Conservation (phyloP, 495 filamentous ascomycete genomes). For the Aspergillus taichungensis region DNA sequence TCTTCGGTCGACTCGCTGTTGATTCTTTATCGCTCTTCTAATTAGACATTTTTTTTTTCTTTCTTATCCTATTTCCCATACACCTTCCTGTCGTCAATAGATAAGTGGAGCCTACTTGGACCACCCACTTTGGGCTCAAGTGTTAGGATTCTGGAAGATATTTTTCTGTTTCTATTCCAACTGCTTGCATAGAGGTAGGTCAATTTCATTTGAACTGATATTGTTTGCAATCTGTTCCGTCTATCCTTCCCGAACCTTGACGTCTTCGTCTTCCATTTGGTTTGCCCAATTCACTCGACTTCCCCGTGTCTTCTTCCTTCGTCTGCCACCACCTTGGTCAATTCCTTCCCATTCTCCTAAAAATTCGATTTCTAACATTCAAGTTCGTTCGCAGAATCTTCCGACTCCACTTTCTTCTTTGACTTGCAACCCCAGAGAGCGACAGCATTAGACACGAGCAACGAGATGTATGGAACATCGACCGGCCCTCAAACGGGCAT, state of each 20-base stretch:
- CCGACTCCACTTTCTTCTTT: background rate
- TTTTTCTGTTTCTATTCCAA: no score
- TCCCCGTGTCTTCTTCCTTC: no score
- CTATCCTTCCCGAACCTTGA: no score
- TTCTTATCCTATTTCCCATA: background rate
- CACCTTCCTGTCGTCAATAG: background rate
- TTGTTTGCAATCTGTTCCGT: background rate
- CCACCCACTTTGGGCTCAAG: no score
- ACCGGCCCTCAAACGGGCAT: slow-evolving; percentile 88
- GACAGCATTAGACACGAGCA: slow-evolving; percentile 14
- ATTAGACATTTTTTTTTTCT: background rate
- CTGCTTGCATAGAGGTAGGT: slow-evolving; percentile 1
- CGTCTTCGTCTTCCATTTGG: no score
- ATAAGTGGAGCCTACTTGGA: no score
- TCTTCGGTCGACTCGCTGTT: background rate
- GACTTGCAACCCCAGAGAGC: slow-evolving; percentile 3
- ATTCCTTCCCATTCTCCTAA: no score
- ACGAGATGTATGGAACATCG: slow-evolving; percentile 75
- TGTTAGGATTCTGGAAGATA: no score
- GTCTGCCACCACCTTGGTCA: no score
- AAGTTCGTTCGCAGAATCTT: no score
- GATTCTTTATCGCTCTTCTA: background rate
- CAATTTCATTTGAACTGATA: slow-evolving; percentile 9
- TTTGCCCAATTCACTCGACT: no score
- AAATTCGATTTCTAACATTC: no score